These are phyloP conservation scores for Taphrina communis DNA, from an alignment of 1,139 yeast genomes.

Conservation along the genomic window DNA sequence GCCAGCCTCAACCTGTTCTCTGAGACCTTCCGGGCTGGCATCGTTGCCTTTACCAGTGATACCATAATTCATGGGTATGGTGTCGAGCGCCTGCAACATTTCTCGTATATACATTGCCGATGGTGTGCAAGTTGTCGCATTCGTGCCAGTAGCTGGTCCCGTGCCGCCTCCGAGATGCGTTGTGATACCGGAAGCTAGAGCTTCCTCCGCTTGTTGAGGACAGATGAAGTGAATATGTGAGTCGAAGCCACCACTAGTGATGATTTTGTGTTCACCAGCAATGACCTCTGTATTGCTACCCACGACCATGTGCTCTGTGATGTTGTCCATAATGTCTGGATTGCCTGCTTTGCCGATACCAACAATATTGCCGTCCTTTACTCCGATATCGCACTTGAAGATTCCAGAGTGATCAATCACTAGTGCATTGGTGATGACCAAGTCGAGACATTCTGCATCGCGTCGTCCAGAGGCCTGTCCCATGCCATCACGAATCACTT, in stretches of 20 bases:
- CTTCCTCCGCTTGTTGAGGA: slow-evolving; percentile 43
- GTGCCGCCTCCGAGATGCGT: slow-evolving; percentile 44
- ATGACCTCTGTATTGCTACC: slow-evolving; percentile 43
- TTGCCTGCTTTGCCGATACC: slow-evolving; percentile 44
- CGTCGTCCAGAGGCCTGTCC: slow-evolving; percentile 42
- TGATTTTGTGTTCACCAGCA: slow-evolving; percentile 42
- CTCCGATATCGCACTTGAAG: slow-evolving; percentile 44
- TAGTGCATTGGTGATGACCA: slow-evolving; percentile 42
- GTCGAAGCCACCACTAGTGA: slow-evolving; percentile 43
- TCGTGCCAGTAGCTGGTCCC: slow-evolving; percentile 43
- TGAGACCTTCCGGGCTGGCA: slow-evolving; percentile 28
- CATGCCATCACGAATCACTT: slow-evolving; percentile 44
- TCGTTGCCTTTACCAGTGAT: slow-evolving; percentile 44
- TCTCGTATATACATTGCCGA: slow-evolving; percentile 34
- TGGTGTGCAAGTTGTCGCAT: slow-evolving; percentile 45
- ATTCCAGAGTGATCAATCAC: slow-evolving; percentile 42
- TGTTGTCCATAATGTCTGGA: slow-evolving; percentile 42
- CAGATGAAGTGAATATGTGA: slow-evolving; percentile 44
- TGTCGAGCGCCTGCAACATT: slow-evolving; percentile 42
- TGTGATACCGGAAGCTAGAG: slow-evolving; percentile 43
- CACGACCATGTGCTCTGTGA: slow-evolving; percentile 39
- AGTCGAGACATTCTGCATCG: slow-evolving; percentile 40
- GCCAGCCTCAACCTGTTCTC: slow-evolving; percentile 43
- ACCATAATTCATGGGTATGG: slow-evolving; percentile 42
- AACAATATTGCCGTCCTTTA: slow-evolving; percentile 41